Evolutionary conservation across 1,284 basidiomycete genomes (phyloP), one percentile per base, ranked within the genome.

Genomic region (Sanguinoderma infundibulare): DNA sequence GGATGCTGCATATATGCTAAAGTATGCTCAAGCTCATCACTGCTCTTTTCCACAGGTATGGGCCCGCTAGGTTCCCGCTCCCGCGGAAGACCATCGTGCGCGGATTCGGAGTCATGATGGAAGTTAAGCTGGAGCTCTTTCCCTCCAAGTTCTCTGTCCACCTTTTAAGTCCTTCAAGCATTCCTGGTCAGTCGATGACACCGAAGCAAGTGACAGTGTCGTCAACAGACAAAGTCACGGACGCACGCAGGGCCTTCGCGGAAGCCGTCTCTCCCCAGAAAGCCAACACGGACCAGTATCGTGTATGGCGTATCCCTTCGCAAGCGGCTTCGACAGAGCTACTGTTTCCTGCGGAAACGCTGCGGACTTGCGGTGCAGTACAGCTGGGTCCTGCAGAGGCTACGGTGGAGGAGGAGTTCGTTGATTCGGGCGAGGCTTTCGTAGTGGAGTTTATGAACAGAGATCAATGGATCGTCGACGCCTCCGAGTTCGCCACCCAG

Each of bases 121-220:
- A 83, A 61, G 76, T 81, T 22, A 77, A 79, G n/a, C 78, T 98
- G 61, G 95, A 98, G 75, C 82, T 97, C 53, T 84, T 86, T 57
- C 95, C 95, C 17, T 89, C 90, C 1, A 78, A 80, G 36, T 80
- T 96, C 71, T 84, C 82, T 61, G 83, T 89, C 30, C 83, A 90
- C 70, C 74, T 79, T 34, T 77, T 87, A 35, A 49, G 52, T 9
- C 34, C 57, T 4, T 28, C 50, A 9, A 55, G 49, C 32, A 42
- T 64, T 2, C 60, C 66, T 28, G 67, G 67, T 20, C 61, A 66
- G 17, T 35, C 58, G 35, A 55, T 61, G 30, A 60, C 67, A 12
- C 59, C 60, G n/a, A 66, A 60, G 44, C 62, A 64, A 14, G 64
- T 70, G 24, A 77, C 78, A 0, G 77, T 87, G 24, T 90, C 87